Conservation (phyloP, 192 early-diverging fungal species). For the Jimgerdemannia flammicorona region DNA sequence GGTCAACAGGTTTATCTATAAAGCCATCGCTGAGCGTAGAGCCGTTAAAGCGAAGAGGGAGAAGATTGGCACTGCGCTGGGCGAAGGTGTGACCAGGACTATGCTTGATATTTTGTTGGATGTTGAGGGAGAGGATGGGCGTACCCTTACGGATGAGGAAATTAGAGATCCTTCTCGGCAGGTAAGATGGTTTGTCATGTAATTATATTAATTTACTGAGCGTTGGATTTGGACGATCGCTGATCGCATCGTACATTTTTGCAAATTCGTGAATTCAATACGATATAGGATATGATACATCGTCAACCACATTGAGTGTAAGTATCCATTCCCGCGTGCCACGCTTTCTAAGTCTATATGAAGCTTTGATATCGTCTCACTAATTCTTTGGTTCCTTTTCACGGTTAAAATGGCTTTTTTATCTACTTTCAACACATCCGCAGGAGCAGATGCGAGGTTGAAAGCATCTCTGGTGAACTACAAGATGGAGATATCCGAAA, state of each 20-base stretch:
- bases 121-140: slow-evolving; percentile 8
- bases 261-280: no score
- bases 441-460: neutral
- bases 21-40: no score
- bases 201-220: slow-evolving; percentile 52
- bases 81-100: neutral
- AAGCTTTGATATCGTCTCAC: neutral
- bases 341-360: neutral
- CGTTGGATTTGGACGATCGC: neutral
- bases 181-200: slow-evolving; percentile 47
- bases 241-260: neutral
- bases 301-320: neutral
- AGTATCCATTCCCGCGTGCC: neutral
- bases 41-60: neutral
- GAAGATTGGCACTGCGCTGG: neutral
- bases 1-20: no score
- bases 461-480: no score
- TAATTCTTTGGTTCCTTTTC: neutral
- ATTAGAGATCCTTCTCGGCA: slow-evolving; percentile 36
- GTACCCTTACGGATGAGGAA: slow-evolving; percentile 4
- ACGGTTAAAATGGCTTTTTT: neutral
- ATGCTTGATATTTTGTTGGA: slow-evolving; percentile 11
- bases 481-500: neutral
- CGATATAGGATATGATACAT: neutral
- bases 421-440: neutral